Percentiles rank a stretch among this genome's conserved stretches.
phyloP scores from a whole-genome alignment of 2,329 filamentous ascomycete species.

The Blumeriella jaapii region DNA sequence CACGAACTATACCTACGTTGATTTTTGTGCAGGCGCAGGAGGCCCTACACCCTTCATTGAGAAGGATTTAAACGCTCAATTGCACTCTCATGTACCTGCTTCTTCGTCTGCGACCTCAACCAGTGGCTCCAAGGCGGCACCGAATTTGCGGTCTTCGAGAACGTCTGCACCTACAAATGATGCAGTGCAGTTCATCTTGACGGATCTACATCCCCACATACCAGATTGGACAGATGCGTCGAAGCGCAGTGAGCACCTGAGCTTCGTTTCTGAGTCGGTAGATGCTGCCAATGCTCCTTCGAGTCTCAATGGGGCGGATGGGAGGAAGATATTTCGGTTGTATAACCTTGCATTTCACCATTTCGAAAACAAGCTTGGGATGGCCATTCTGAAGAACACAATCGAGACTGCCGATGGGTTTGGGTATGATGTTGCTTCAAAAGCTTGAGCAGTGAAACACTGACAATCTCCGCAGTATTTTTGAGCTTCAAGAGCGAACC shows the following conservation, averaged over 20 bases:
- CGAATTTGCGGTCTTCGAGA: conserved; percentile 19
- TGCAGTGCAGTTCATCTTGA: conserved; percentile 48
- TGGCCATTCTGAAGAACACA: conserved; percentile 50
- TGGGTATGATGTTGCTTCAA: conserved; percentile 31
- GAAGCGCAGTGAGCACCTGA: conserved; percentile 41
- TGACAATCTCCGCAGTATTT: conserved; percentile 35
- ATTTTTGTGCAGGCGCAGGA: conserved; percentile 66
- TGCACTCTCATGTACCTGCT: conserved; percentile 19
- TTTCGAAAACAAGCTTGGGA: conserved; percentile 54
- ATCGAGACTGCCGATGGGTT: conserved; percentile 55
- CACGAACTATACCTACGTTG: conserved; percentile 50
- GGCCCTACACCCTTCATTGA: conserved; percentile 59
- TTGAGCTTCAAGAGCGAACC: conserved; percentile 61
- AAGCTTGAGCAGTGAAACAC: background rate
- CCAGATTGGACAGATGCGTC: conserved; percentile 45
- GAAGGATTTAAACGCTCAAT: conserved; percentile 40
- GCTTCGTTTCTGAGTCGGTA: conserved; percentile 47
- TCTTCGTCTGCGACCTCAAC: conserved; percentile 20
- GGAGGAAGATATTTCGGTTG: conserved; percentile 49
- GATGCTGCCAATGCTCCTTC: conserved; percentile 52
- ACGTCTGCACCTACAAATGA: conserved; percentile 9
- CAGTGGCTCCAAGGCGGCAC: conserved; percentile 10
- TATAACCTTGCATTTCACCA: conserved; percentile 71
- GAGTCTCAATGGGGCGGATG: conserved; percentile 32
- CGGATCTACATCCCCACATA: conserved; percentile 54